A percentile compares a stretch with the other conserved stretches of the same genome.
Conservation (phyloP, 208 protist species). For the Leishmania aethiopica region DNA sequence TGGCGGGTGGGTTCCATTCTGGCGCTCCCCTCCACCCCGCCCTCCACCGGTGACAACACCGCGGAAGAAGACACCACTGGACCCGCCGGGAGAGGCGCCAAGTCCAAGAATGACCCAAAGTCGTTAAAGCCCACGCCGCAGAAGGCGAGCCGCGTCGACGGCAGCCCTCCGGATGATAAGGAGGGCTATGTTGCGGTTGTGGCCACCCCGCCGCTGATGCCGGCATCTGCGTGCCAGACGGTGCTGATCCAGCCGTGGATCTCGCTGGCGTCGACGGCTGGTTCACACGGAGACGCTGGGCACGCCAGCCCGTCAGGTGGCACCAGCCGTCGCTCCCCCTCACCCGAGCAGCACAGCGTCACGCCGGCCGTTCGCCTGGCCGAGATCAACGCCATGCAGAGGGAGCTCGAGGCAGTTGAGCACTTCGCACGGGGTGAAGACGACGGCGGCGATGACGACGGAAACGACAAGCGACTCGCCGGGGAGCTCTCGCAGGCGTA, state of each 20-base stretch:
- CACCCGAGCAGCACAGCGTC: not conserved
- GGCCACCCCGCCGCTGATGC: not conserved
- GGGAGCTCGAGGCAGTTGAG: conserved; percentile 12
- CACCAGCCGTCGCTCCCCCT: not conserved
- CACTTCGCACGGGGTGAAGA: conserved; percentile 5
- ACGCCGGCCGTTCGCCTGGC: conserved; percentile 5
- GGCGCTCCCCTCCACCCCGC: conserved; percentile 3
- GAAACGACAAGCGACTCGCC: conserved; percentile 20
- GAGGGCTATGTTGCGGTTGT: not conserved
- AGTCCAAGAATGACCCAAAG: not conserved
- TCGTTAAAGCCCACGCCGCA: not conserved
- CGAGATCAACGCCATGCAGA: conserved; percentile 20
- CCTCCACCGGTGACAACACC: not conserved
- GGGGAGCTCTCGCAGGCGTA: conserved; percentile 25
- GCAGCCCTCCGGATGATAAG: not conserved
- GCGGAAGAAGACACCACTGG: not conserved
- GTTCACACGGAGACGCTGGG: not conserved
- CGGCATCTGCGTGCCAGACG: conserved; percentile 12
- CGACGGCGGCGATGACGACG: conserved; percentile 6
- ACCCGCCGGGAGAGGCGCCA: not conserved
- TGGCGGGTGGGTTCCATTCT: conserved; percentile 25
- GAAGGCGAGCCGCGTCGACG: not conserved
- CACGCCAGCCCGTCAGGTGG: not conserved
- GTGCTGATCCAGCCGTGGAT: conserved; percentile 24
- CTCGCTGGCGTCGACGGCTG: conserved; percentile 3